Conservation (phyloP, 805 yeast species). For the Naumovozyma dairenensis region DNA sequence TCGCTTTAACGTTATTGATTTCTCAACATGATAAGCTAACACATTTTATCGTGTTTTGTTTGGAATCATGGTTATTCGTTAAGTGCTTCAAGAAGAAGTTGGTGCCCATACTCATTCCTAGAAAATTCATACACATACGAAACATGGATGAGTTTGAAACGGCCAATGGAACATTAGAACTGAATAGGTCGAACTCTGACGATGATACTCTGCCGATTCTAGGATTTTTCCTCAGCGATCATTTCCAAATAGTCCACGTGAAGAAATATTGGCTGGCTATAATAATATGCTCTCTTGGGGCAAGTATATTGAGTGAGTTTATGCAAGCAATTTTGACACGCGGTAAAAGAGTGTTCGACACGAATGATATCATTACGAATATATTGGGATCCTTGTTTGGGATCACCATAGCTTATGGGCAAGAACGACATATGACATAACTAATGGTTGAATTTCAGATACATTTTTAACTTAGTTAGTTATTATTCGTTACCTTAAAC, state of each 20-base stretch:
- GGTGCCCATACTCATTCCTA: no score
- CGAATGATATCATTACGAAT: slow-evolving; percentile 35
- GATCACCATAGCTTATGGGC: slow-evolving; percentile 9
- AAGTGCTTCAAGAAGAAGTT: slow-evolving; percentile 23
- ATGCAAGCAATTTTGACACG: slow-evolving; percentile 30
- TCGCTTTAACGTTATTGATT: no score
- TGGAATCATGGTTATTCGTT: slow-evolving; percentile 41
- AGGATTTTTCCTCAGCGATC: no score
- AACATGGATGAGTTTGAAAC: no score
- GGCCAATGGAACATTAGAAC: no score
- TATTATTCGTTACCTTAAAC: no score
- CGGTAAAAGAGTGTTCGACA: slow-evolving; percentile 39
- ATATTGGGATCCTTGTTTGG: slow-evolving; percentile 24
- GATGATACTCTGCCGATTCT: no score
- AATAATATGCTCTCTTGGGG: slow-evolving; percentile 37
- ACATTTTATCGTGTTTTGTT: slow-evolving; percentile 39
- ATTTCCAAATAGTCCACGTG: slow-evolving; percentile 2
- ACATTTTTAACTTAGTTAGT: no score
- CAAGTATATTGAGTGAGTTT: slow-evolving; percentile 42
- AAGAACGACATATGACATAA: no score
- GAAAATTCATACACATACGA: no score
- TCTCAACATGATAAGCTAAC: slow-evolving; percentile 42
- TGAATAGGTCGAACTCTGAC: no score
- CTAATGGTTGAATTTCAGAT: no score
- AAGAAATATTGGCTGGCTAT: slow-evolving; percentile 28